Percentiles rank a stretch among this genome's conserved stretches.
phyloP scores from a whole-genome alignment of 371 early-diverging fungal species.

The Coemansia sp. region DNA sequence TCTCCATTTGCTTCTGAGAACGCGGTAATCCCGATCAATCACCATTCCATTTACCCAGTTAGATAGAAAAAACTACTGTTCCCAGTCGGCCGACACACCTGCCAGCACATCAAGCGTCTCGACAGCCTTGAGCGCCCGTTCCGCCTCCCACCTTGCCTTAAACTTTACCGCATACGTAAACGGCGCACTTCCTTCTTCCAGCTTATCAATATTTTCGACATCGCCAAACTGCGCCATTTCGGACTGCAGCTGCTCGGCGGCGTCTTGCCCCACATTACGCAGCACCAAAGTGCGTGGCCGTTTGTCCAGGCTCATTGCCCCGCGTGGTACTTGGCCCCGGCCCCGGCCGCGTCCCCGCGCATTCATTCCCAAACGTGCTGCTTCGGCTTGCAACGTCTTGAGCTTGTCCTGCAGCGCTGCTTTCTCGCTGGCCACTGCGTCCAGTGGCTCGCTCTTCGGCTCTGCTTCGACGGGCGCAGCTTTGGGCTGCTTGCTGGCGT shows the following conservation, averaged over 20 bases:
- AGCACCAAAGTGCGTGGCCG: conserved; percentile 40
- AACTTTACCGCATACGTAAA: conserved; percentile 37
- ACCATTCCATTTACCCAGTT: not conserved
- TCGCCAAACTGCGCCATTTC: conserved; percentile 46
- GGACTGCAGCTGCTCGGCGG: conserved; percentile 27
- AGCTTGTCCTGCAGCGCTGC: conserved; percentile 33
- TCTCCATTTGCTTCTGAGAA: not conserved
- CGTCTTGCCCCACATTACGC: conserved; percentile 23
- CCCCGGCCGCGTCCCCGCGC: not conserved
- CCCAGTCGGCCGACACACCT: conserved; percentile 32
- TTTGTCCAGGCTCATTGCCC: conserved; percentile 43
- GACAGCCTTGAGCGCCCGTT: conserved; percentile 33
- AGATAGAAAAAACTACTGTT: conserved; percentile 1
- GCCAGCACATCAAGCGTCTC: conserved; percentile 19
- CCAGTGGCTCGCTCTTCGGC: not conserved
- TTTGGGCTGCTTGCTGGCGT: conserved; percentile 28
- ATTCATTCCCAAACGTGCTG: conserved; percentile 25
- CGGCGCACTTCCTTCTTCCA: conserved; percentile 23
- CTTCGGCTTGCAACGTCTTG: conserved; percentile 23
- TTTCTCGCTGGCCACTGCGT: conserved; percentile 16
- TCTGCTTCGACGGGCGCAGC: not conserved
- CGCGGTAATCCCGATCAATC: not conserved
- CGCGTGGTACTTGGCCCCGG: conserved; percentile 4
- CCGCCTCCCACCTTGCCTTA: conserved; percentile 45
- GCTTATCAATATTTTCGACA: conserved; percentile 29